Evolutionary conservation across 805 yeast species (phyloP).

Genomic region (Maudiozyma barnettii): DNA sequence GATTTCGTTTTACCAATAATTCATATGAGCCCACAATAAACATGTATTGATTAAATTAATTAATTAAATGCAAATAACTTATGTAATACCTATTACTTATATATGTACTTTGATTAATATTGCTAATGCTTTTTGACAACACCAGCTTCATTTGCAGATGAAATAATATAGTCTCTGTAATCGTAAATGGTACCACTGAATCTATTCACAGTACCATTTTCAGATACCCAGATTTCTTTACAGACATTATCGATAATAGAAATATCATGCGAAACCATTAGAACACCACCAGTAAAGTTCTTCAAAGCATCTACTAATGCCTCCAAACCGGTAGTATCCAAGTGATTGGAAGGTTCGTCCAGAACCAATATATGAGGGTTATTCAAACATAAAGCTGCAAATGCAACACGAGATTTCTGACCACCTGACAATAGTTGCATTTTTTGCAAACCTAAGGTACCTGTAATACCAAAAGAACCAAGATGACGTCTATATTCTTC

Average conservation of each 20-base stretch:
- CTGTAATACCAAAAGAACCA: conserved; percentile 96
- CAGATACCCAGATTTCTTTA: conserved; percentile 93
- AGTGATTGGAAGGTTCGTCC: conserved; percentile 97
- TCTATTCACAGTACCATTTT: conserved; percentile 66
- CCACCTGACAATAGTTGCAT: conserved; percentile 91
- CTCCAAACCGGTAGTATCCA: conserved; percentile 96
- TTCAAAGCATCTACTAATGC: conserved; percentile 86
- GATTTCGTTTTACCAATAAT: not conserved
- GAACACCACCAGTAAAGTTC: conserved; percentile 86
- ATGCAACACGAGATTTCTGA: conserved; percentile 96
- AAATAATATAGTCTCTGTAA: conserved; percentile 80
- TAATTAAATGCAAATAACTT: not conserved
- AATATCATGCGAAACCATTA: conserved; percentile 98
- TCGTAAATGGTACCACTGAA: conserved; percentile 77
- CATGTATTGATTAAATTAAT: not conserved
- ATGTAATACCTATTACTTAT: not conserved
- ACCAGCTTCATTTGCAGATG: conserved; percentile 71
- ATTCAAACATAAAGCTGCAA: conserved; percentile 84
- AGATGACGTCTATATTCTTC: conserved; percentile 95
- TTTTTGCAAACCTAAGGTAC: conserved; percentile 84
- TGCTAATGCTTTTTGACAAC: conserved; percentile 75
- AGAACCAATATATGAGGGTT: conserved; percentile 86
- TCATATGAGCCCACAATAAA: not conserved
- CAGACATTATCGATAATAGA: conserved; percentile 81
- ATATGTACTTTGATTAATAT: not conserved